Evolutionary conservation across 2,329 filamentous ascomycete species (phyloP), one percentile per base, ranked within the genome.

Genomic region (Xylariomycetidae sp.): DNA sequence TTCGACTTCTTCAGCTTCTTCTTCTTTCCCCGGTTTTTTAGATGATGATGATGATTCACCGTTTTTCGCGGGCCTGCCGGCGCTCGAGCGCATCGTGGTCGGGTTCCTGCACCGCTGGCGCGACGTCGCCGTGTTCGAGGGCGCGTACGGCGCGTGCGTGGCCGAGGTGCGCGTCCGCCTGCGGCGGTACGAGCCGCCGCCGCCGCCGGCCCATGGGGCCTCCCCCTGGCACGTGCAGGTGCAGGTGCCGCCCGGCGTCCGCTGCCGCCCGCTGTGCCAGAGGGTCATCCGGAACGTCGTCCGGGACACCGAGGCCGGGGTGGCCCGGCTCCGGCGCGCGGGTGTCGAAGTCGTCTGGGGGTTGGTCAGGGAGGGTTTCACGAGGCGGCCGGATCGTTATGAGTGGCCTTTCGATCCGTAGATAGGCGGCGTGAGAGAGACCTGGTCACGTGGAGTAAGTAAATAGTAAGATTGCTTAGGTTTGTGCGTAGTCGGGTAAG

Each of bases 291-390:
- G 9, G 2, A n/a, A 6, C 13, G 13, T 16, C 12, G 26, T 8
- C 17, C 31, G 13, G 22, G 16, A 33, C 8, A 33, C 25, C 16
- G 9, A 8, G 12, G 16, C 14, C n/a, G 25, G 30, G 8, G 35
- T 37, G 19, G n/a, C 11, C 3, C 18, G 20, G 14, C 30, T 37
- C 9, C 13, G 23, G 27, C 14, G 18, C 4, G 31, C 35, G 15
- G 31, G 31, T 20, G 27, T 37, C 20, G 25, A 30, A 4, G 30
- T 37, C 4, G 27, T 33, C 10, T 37, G 35, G 35, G 30, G 19
- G 9, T 4, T 33, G 9, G 13, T 34, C n/a, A 6, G 26, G 10
- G 13, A 14, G 4, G 26, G 37, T 11, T 9, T 36, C 8, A 37
- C 31, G 3, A 28, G 26, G 15, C 35, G 35, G 4, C 30, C 35